These are phyloP conservation scores for Starmerella apis DNA, from an alignment of 805 yeast species.

Conservation along the genomic window DNA sequence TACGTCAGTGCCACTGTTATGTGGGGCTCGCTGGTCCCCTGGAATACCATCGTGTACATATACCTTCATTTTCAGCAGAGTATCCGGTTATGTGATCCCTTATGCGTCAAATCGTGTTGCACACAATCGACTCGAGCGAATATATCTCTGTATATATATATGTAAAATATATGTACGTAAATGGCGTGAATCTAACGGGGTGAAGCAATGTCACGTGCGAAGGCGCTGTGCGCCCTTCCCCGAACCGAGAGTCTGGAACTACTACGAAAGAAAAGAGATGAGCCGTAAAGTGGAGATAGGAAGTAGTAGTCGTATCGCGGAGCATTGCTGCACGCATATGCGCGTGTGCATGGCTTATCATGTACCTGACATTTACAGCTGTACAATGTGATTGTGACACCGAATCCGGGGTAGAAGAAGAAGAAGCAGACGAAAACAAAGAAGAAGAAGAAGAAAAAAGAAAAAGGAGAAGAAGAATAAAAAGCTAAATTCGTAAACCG, in stretches of 20 bases:
- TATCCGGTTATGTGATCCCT: neutral
- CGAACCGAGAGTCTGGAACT: no score
- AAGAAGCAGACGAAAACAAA: no score
- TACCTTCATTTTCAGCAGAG: constrained; percentile 21
- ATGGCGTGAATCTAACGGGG: neutral
- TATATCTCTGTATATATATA: neutral
- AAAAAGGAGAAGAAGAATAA: neutral
- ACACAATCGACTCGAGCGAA: no score
- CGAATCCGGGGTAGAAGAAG: no score
- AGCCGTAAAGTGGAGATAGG: no score
- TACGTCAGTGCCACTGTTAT: constrained; percentile 48
- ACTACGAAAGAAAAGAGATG: no score
- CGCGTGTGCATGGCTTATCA: neutral
- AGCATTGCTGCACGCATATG: neutral
- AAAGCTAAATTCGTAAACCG: no score
- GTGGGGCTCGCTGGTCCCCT: constrained; percentile 25
- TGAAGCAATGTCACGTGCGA: neutral
- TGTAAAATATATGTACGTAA: no score
- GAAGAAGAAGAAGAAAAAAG: neutral
- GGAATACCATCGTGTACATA: constrained; percentile 23
- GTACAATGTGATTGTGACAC: neutral
- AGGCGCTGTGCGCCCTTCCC: no score
- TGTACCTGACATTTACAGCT: neutral
- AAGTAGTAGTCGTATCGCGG: no score
- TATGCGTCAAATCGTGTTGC: no score